A percentile compares a stretch with the other conserved stretches of the same genome.
phyloP scores from a whole-genome alignment of 1,139 yeast genomes.

The Hemisphaericaspora xylofermentans region DNA sequence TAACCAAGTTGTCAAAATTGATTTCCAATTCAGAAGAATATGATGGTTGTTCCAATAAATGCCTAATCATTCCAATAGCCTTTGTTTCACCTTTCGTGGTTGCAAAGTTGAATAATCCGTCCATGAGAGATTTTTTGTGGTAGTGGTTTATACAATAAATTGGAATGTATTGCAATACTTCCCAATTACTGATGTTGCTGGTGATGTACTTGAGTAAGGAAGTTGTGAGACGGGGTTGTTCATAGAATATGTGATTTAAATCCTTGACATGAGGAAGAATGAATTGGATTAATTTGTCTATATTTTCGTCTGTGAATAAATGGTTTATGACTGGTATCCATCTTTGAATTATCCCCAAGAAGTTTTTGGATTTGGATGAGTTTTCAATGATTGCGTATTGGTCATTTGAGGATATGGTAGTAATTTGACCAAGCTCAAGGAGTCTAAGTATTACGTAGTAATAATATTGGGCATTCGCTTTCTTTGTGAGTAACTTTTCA shows the following conservation, averaged over 20 bases:
- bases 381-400: slow-evolving; percentile 28
- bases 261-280: not conserved
- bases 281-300: not conserved
- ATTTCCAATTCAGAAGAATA: slow-evolving; percentile 51
- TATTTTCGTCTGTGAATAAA: not conserved
- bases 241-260: slow-evolving; percentile 31
- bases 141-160: slow-evolving; percentile 48
- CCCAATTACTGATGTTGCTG: slow-evolving; percentile 4
- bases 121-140: slow-evolving; percentile 38
- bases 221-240: slow-evolving; percentile 36
- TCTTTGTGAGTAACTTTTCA: slow-evolving; percentile 1
- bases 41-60: slow-evolving; percentile 48
- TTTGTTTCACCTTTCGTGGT: slow-evolving; percentile 9
- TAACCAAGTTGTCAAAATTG: slow-evolving; percentile 26
- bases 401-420: slow-evolving; percentile 12
- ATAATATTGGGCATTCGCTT: slow-evolving; percentile 20
- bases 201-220: slow-evolving; percentile 25
- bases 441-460: slow-evolving; percentile 46
- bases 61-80: slow-evolving; percentile 23
- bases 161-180: slow-evolving; percentile 36
- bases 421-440: slow-evolving; percentile 41
- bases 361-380: slow-evolving; percentile 11
- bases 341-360: not conserved
- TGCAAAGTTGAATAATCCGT: slow-evolving; percentile 25
- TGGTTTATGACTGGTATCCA: not conserved